Base-by-base conservation (phyloP, 2,329 filamentous ascomycete genomes). In the Aspergillus vadensis region DNA sequence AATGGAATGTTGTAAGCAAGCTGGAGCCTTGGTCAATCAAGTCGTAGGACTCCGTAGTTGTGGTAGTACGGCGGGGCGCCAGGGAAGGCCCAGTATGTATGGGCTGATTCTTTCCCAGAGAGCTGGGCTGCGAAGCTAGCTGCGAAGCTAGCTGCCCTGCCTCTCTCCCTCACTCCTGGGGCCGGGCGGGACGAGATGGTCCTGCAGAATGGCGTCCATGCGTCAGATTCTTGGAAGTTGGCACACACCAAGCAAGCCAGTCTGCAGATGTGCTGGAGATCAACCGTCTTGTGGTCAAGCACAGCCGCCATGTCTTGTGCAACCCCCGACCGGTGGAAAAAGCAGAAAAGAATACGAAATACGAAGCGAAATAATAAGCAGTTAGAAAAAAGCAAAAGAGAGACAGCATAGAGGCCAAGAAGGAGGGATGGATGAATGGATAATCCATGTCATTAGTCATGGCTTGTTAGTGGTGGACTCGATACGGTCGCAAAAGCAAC, bases 271-370 rank as follows among this genome's bases (percentile, higher is more conserved):
- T 36, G 53, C 27, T 41, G 25, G 30, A 30, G 53, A 55, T 55
- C 53, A 55, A 44, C 53, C 43, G 53, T 32, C 27, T 43, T 43
- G 50, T 21, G 21, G 25, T 21, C 27, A 38, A 55, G 23, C 38
- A 30, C 38, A 23, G 39, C 25, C 23, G 17, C 30, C 47, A 15
- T n/a, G 47, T 38, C 41, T 27, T 58, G 61, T 58, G 61, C 49
- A 58, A 60, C 61, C 51, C 32, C 60, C 38, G 57, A 50, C 27
- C 47, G 47, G 27, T 25, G 47, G 47, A 44, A 44, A 43, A 43
- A 43, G 27, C 41, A 47, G 41, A 30, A 44, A 41, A 17, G 23
- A 47, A 61, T 61, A 57, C 59, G 55, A 61, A 43, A 21, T 21
- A 44, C 15, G 43, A 47, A 4, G 9, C 8, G 17, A 17, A 49